Conservation (phyloP, 1,139 yeast genomes). For the Suhomyces bokatorum region DNA sequence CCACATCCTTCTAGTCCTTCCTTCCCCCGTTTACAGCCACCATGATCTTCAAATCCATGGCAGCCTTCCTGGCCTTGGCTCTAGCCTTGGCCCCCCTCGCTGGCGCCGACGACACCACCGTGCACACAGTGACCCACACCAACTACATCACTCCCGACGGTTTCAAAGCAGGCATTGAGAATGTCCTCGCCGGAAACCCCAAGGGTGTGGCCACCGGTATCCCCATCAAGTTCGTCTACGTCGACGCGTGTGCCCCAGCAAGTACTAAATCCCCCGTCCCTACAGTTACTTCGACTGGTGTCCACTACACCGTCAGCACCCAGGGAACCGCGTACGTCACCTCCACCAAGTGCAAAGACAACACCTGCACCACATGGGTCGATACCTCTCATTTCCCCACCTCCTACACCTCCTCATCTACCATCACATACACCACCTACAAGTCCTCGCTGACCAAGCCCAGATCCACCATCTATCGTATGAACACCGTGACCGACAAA, state of each 20-base stretch:
- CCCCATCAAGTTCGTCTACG: slow-evolving; percentile 35
- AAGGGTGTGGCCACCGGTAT: slow-evolving; percentile 29
- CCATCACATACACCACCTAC: slow-evolving; percentile 16
- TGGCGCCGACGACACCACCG: slow-evolving; percentile 13
- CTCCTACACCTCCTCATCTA: slow-evolving; percentile 17
- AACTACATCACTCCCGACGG: slow-evolving; percentile 34
- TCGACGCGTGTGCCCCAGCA: slow-evolving; percentile 6
- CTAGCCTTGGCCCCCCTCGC: slow-evolving; percentile 12
- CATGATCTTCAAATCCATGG: slow-evolving; percentile 17
- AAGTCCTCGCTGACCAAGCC: slow-evolving; percentile 13
- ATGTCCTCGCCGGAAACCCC: slow-evolving; percentile 28
- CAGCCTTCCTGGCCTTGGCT: slow-evolving; percentile 16
- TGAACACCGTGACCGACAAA: slow-evolving; percentile 10
- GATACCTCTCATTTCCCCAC: slow-evolving; percentile 15
- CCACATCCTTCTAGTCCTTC: too few relatives aligned
- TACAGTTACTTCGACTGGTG: slow-evolving; percentile 10
- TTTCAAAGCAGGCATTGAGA: slow-evolving; percentile 23
- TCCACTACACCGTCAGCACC: slow-evolving; percentile 21
- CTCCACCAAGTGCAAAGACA: slow-evolving; percentile 5
- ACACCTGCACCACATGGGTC: slow-evolving; percentile 16
- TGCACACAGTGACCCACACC: slow-evolving; percentile 32
- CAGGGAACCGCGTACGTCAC: slow-evolving; percentile 11
- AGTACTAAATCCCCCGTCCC: neutral
- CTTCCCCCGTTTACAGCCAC: neutral
- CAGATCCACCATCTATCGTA: slow-evolving; percentile 14